Evolutionary conservation across 495 filamentous ascomycete species (phyloP).

Genomic region (Amorphotheca resinae): DNA sequence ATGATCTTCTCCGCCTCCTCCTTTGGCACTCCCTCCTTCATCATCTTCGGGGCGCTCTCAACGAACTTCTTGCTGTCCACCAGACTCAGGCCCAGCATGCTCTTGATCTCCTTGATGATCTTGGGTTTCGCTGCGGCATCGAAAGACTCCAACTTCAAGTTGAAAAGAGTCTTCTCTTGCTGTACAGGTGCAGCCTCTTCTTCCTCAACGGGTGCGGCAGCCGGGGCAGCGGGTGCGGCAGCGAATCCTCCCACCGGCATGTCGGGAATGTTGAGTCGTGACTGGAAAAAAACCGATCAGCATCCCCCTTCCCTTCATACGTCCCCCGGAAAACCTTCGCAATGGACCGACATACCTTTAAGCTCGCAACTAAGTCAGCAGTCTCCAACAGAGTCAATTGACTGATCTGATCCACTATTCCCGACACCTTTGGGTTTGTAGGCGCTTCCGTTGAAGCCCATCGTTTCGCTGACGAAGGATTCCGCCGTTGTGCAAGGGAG

Average conservation of each 20-base stretch:
- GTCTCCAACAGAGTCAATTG: slow-evolving; percentile 96
- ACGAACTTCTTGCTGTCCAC: slow-evolving; percentile 99
- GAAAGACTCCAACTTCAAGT: slow-evolving; percentile 79
- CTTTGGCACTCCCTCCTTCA: slow-evolving; percentile 98
- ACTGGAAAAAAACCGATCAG: slow-evolving; percentile 33
- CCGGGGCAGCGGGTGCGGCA: slow-evolving; percentile 40
- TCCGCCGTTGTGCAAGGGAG: slow-evolving; percentile 25
- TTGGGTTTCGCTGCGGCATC: slow-evolving; percentile 87
- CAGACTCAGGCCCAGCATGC: slow-evolving; percentile 82
- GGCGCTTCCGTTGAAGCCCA: slow-evolving; percentile 60
- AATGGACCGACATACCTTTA: slow-evolving; percentile 54
- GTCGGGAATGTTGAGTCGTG: slow-evolving; percentile 94
- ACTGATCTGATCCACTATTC: slow-evolving; percentile 96
- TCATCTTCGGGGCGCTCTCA: slow-evolving; percentile 88
- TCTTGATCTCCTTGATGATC: slow-evolving; percentile 99
- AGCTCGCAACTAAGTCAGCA: slow-evolving; percentile 77
- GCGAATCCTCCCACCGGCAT: slow-evolving; percentile 84
- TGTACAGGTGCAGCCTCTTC: slow-evolving; percentile 81
- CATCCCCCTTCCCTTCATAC: not conserved
- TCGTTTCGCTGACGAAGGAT: slow-evolving; percentile 26
- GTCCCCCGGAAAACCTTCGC: not conserved
- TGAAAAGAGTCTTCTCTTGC: slow-evolving; percentile 96
- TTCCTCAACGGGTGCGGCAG: slow-evolving; percentile 51
- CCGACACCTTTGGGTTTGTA: slow-evolving; percentile 73
- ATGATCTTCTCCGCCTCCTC: slow-evolving; percentile 99